A percentile compares a stretch with the other conserved stretches of the same genome.
phyloP scores from a whole-genome alignment of 2,329 filamentous ascomycete species.

The Colletotrichum higginsianum region DNA sequence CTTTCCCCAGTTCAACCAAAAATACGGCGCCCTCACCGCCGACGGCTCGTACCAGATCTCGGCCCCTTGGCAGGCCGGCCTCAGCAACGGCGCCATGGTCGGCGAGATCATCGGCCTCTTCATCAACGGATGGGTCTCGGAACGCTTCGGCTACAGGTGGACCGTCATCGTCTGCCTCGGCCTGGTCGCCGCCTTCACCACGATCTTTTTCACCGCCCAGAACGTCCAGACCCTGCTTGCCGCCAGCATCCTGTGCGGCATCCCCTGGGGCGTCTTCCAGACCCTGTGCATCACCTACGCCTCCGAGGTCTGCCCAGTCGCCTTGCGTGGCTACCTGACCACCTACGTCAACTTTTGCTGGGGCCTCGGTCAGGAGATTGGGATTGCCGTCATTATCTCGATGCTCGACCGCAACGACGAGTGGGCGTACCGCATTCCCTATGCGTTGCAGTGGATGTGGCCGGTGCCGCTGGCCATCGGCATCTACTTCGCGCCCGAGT shows the following conservation, averaged over 20 bases:
- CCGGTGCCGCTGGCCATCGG: constrained; percentile 76
- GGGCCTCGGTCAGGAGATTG: constrained; percentile 80
- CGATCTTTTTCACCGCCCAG: constrained; percentile 76
- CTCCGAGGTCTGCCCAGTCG: constrained; percentile 80
- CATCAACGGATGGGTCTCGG: constrained; percentile 76
- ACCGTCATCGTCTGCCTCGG: constrained; percentile 73
- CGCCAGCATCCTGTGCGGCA: constrained; percentile 75
- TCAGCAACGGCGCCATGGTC: constrained; percentile 71
- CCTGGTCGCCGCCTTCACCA: constrained; percentile 69
- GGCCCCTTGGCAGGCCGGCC: constrained; percentile 73
- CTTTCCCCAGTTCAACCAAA: constrained; percentile 70
- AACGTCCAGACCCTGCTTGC: constrained; percentile 71
- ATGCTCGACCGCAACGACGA: constrained; percentile 77
- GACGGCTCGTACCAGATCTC: constrained; percentile 69
- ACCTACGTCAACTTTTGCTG: constrained; percentile 82
- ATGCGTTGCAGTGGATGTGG: constrained; percentile 85
- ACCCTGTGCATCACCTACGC: constrained; percentile 76
- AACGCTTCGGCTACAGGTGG: constrained; percentile 78
- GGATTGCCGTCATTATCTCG: constrained; percentile 79
- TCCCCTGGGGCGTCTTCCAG: constrained; percentile 74
- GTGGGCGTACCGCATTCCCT: constrained; percentile 80
- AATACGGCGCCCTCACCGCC: constrained; percentile 66
- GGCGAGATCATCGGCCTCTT: constrained; percentile 78
- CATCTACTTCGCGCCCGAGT: constrained; percentile 78
- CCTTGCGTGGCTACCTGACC: constrained; percentile 79